Evolutionary conservation across 805 yeast species (phyloP).

Genomic region (Saturnispora gosingensis): DNA sequence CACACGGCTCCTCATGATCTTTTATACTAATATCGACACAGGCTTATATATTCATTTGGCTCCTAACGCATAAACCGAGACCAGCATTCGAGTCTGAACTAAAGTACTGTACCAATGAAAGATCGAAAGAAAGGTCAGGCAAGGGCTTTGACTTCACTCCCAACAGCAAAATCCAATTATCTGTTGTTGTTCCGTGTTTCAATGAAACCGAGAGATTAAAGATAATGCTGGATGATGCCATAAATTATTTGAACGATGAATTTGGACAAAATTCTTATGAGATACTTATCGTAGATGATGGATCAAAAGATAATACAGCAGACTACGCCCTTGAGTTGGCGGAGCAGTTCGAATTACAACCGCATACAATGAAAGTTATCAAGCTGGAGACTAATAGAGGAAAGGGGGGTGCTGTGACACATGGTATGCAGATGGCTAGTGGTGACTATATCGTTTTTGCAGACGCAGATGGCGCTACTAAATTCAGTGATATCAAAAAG

Average conservation of each 20-base stretch:
- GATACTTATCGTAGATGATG: conserved; percentile 84
- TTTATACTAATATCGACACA: conserved; percentile 28
- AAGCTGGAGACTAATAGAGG: conserved; percentile 73
- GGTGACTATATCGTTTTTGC: conserved; percentile 80
- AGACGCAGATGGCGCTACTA: conserved; percentile 96
- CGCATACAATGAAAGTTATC: conserved; percentile 63
- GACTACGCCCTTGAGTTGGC: conserved; percentile 62
- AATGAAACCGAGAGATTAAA: conserved; percentile 73
- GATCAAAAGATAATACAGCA: conserved; percentile 74
- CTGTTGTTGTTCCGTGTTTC: conserved; percentile 88
- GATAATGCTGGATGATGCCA: conserved; percentile 62
- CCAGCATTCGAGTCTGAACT: conserved; percentile 43
- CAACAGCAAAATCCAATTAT: conserved; percentile 28
- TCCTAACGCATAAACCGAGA: conserved; percentile 60
- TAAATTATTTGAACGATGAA: conserved; percentile 37
- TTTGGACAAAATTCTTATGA: conserved; percentile 43
- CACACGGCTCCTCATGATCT: too few relatives aligned
- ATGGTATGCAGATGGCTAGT: conserved; percentile 69
- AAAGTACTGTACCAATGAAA: conserved; percentile 40
- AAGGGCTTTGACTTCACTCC: conserved; percentile 28
- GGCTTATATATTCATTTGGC: conserved; percentile 23
- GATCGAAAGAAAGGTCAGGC: conserved; percentile 21
- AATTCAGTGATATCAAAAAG: conserved; percentile 57
- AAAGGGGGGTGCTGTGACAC: conserved; percentile 94
- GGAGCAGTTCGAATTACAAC: conserved; percentile 34